Evolutionary conservation across 208 protist genomes (phyloP).

Genomic region (Trypanosoma lewisi): DNA sequence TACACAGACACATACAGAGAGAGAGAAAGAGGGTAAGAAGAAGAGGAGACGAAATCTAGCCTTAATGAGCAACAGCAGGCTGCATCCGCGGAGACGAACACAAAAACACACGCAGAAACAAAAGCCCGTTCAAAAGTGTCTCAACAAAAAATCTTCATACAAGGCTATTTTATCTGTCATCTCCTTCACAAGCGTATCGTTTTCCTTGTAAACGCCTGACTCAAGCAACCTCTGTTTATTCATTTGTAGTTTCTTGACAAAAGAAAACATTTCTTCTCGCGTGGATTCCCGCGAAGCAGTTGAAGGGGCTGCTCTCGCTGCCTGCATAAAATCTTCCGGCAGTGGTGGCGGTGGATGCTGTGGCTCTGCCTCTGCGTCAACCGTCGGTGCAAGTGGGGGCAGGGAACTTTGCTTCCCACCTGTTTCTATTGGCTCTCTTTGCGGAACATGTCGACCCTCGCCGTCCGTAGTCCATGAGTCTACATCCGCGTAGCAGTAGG

Average conservation of each 20-base stretch:
- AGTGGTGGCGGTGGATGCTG: constrained; percentile 14
- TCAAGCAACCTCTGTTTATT: constrained; percentile 81
- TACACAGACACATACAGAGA: background rate
- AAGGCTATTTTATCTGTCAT: constrained; percentile 85
- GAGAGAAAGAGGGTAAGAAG: background rate
- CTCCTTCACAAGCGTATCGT: constrained; percentile 60
- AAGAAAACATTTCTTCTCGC: constrained; percentile 64
- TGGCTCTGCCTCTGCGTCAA: background rate
- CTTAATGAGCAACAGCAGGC: background rate
- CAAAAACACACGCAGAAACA: constrained; percentile 9
- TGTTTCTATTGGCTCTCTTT: background rate
- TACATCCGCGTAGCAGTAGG: constrained; percentile 40
- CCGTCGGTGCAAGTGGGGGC: constrained; percentile 21
- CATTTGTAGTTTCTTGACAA: constrained; percentile 75
- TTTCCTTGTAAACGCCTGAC: constrained; percentile 74
- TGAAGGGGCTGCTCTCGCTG: constrained; percentile 21
- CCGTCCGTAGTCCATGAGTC: constrained; percentile 28
- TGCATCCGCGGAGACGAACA: background rate
- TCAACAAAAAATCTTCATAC: constrained; percentile 75
- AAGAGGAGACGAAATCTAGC: background rate
- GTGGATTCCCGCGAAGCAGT: constrained; percentile 28
- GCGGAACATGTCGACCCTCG: background rate
- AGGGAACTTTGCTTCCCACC: background rate
- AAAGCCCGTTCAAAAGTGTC: constrained; percentile 22
- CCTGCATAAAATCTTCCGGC: constrained; percentile 58